Conservation (phyloP, 208 protist species). For the Crithidia sp. region DNA sequence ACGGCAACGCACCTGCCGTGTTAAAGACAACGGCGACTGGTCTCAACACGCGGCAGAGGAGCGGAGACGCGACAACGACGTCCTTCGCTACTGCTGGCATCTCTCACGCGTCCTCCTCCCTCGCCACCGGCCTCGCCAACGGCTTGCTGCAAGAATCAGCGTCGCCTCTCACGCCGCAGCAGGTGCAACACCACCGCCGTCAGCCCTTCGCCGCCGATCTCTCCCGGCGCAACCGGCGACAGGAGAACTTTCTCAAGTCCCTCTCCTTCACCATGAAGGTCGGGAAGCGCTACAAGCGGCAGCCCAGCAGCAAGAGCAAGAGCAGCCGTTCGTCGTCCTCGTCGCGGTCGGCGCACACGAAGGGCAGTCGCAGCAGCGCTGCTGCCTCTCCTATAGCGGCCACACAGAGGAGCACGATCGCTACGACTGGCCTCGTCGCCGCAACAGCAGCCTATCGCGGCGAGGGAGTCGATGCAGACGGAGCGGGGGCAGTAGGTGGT, state of each 20-base stretch:
- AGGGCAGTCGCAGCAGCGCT: slow-evolving; percentile 9
- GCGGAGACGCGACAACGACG: not conserved
- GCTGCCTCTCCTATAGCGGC: not conserved
- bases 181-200: slow-evolving; percentile 18
- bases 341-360: slow-evolving; percentile 3
- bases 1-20: not conserved
- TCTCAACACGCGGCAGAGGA: too few species aligned
- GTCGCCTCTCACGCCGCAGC: slow-evolving; percentile 19
- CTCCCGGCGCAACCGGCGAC: slow-evolving; percentile 22
- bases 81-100: not conserved
- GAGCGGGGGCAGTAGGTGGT: too few species aligned
- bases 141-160: not conserved
- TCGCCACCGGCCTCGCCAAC: not conserved
- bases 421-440: not conserved
- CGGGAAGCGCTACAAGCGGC: slow-evolving; percentile 22
- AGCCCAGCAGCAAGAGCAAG: slow-evolving; percentile 11
- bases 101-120: not conserved
- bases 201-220: slow-evolving; percentile 25
- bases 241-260: slow-evolving; percentile 36
- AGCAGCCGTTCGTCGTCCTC: slow-evolving; percentile 24
- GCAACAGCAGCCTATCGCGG: not conserved
- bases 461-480: not conserved
- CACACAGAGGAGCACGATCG: not conserved
- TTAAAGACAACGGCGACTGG: too few species aligned
- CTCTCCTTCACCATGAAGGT: slow-evolving; percentile 25